Evolutionary conservation across 2,329 filamentous ascomycete genomes (phyloP).

Genomic region (Mycosphaerella sp.): DNA sequence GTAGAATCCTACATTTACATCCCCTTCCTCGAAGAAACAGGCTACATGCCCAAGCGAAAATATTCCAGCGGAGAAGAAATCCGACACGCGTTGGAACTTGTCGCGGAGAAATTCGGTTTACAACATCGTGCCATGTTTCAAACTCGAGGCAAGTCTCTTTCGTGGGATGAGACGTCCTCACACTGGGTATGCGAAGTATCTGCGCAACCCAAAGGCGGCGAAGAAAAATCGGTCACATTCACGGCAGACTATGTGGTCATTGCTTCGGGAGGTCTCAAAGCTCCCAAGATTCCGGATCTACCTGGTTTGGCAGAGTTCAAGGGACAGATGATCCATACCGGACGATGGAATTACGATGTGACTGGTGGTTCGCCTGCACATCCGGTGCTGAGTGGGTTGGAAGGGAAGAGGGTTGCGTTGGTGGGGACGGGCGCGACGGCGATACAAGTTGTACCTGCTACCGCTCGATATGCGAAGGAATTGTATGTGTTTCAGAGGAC

Average conservation of each 20-base stretch:
- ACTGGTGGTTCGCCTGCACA: conserved; percentile 35
- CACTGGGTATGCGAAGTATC: conserved; percentile 31
- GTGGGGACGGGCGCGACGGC: conserved; percentile 41
- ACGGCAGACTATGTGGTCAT: conserved; percentile 37
- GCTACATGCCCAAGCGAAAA: conserved; percentile 50
- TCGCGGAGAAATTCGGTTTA: conserved; percentile 43
- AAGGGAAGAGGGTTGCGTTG: conserved; percentile 37
- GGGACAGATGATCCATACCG: conserved; percentile 45
- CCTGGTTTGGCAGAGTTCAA: conserved; percentile 35
- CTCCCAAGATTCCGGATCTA: conserved; percentile 42
- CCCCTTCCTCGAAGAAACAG: conserved; percentile 52
- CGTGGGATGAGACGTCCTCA: conserved; percentile 36
- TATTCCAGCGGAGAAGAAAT: conserved; percentile 45
- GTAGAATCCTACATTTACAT: conserved; percentile 55
- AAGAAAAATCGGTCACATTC: conserved; percentile 24
- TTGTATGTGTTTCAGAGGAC: conserved; percentile 42
- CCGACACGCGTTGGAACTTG: conserved; percentile 40
- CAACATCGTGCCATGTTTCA: conserved; percentile 42
- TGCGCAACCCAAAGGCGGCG: conserved; percentile 27
- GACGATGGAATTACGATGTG: conserved; percentile 39
- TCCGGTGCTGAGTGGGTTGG: conserved; percentile 31
- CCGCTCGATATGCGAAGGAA: conserved; percentile 35
- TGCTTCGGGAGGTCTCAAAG: conserved; percentile 38
- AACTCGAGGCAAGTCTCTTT: conserved; percentile 37
- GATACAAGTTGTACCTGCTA: conserved; percentile 37